These are phyloP conservation scores for Botrytis galanthina DNA, from an alignment of 2,329 filamentous ascomycete genomes.

Conservation along the genomic window DNA sequence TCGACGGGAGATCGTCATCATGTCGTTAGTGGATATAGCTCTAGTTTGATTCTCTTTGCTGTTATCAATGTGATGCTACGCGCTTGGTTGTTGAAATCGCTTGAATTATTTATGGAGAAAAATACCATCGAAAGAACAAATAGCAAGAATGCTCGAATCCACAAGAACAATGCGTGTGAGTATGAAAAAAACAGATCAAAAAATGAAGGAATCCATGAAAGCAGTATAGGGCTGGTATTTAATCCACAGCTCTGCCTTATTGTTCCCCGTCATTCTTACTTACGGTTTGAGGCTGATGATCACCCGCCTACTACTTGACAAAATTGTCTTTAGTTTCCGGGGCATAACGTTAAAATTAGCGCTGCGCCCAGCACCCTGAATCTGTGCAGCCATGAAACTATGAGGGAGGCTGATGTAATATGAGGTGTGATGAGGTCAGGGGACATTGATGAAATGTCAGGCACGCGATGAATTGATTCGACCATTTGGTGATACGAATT, in stretches of 20 bases:
- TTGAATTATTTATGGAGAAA: not conserved
- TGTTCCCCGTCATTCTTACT: not conserved
- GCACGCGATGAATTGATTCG: slow-evolving; percentile 17
- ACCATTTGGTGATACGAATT: not conserved
- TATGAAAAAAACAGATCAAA: not conserved
- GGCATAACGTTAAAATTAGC: not conserved
- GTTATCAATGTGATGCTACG: not conserved
- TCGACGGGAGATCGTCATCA: slow-evolving; percentile 10
- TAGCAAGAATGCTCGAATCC: not conserved
- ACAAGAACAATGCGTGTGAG: not conserved
- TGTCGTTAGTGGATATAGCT: not conserved
- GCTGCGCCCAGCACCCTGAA: not conserved
- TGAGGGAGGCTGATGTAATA: not conserved
- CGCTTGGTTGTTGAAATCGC: not conserved
- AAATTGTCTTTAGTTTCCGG: not conserved
- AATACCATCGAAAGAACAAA: not conserved
- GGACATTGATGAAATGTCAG: slow-evolving; percentile 1
- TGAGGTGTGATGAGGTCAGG: slow-evolving; percentile 14
- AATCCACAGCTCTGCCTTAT: not conserved
- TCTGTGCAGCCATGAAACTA: not conserved
- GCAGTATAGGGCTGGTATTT: not conserved
- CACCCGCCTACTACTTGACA: not conserved
- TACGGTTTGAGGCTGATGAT: not conserved
- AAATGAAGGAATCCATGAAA: not conserved
- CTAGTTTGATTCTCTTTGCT: not conserved